Evolutionary conservation across 139 green algal genomes (phyloP).

Genomic region (Micractinium sp.): DNA sequence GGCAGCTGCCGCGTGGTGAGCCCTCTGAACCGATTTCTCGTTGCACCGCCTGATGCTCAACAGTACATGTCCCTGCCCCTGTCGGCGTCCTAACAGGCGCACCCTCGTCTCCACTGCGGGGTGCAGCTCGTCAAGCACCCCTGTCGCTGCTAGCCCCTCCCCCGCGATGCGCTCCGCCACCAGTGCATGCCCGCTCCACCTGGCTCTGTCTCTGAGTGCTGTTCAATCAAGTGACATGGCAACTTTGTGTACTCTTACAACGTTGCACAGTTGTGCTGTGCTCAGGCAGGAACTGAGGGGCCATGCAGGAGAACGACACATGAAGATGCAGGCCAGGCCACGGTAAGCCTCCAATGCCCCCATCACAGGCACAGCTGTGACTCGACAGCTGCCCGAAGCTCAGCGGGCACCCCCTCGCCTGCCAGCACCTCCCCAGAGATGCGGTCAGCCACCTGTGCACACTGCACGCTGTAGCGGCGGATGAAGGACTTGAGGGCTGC

Average conservation of each 20-base stretch:
- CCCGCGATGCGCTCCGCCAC: too few species aligned
- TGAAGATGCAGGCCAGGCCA: neutral
- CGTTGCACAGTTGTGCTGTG: neutral
- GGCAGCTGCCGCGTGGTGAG: too few species aligned
- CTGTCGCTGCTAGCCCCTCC: too few species aligned
- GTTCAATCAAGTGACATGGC: neutral
- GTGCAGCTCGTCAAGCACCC: too few species aligned
- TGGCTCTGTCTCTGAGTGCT: neutral
- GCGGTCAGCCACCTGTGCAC: slow-evolving; percentile 27
- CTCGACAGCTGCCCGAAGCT: slow-evolving; percentile 16
- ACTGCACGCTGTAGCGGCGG: slow-evolving; percentile 45
- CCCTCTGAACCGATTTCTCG: too few species aligned
- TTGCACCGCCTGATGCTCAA: too few species aligned
- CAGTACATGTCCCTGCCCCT: too few species aligned
- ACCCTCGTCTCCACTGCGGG: too few species aligned
- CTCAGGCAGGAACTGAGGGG: neutral
- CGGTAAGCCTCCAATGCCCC: neutral
- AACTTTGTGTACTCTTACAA: neutral
- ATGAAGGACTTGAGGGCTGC: slow-evolving; percentile 40
- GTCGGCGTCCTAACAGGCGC: too few species aligned
- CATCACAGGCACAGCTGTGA: slow-evolving; percentile 19
- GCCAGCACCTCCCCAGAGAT: slow-evolving; percentile 27
- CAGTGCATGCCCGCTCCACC: neutral
- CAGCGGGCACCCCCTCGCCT: neutral
- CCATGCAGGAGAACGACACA: neutral